Base-by-base conservation (phyloP, 1,139 yeast genomes). In the Diutina mesorugosa region DNA sequence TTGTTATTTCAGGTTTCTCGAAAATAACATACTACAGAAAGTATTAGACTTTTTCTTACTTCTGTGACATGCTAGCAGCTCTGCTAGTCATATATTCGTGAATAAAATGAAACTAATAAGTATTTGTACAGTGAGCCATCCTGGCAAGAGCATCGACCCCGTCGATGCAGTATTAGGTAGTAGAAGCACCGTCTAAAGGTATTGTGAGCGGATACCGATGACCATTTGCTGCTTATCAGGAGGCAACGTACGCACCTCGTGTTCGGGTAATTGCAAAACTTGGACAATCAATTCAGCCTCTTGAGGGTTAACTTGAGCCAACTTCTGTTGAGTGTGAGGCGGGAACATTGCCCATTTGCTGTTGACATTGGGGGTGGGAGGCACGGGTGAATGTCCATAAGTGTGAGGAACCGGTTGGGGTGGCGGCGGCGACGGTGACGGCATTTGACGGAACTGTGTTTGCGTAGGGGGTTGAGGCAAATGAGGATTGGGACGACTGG, bases 251-350 rank as follows among this genome's bases (percentile, higher is more conserved):
- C 72, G 70, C 46, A 85, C 72, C 61, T 84, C 87, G 18, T 77
- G 83, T 1, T 78, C 78, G 0, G 84, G 73, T 59, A 86, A 68
- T 48, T 77, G 73, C 59, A 86, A 72, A 4, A 85, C 87, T 66
- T 85, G 89, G 12, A 81, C 83, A 51, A 85, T 78, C 67, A 84
- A 75, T 52, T 79, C 78, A 9, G 88, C 88, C 65, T 85, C 87
- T 53, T 78, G 79, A 35, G 78, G 77, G 6, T 79, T 74, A 62
- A 83, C 65, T 45, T 68, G 71, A 26, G 76, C 66, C 45, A 84
- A 67, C 64, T 80, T 81, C 21, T 72, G 70, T 57, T 76, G 78
- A 1, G 87, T 75, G 26, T 68, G 69, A 3, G 69, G 73, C 4
- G 85, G 81, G 51, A 83, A 70, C 26, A 72, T 70, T 1, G 79